These are phyloP conservation scores for Scheffersomyces quercinus DNA, from an alignment of 1,139 yeast species.

Conservation along the genomic window DNA sequence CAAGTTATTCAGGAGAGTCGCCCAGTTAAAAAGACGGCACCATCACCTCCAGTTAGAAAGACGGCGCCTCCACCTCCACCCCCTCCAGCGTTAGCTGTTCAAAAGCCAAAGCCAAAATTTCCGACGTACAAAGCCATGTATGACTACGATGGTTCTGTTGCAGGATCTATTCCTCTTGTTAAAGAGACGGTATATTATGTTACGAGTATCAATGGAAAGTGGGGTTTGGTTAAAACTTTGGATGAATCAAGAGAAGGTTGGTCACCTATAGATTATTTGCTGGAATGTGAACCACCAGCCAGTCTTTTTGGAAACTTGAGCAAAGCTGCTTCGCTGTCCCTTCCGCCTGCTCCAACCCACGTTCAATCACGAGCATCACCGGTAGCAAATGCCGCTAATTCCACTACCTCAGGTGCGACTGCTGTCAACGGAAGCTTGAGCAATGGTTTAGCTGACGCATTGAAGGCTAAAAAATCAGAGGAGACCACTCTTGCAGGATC, in stretches of 20 bases:
- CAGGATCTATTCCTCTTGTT: constrained; percentile 73
- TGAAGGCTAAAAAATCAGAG: constrained; percentile 65
- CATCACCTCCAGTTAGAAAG: constrained; percentile 39
- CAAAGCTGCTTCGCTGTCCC: constrained; percentile 37
- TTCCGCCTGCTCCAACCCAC: constrained; percentile 21
- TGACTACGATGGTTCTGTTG: constrained; percentile 85
- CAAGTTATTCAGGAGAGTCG: constrained; percentile 20
- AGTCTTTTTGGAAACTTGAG: constrained; percentile 18
- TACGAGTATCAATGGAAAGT: constrained; percentile 71
- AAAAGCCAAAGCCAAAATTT: constrained; percentile 57
- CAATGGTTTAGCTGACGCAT: constrained; percentile 72
- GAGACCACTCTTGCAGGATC: constrained; percentile 77
- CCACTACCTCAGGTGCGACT: constrained; percentile 8
- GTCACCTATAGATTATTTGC: constrained; percentile 93
- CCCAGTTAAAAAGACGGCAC: constrained; percentile 37
- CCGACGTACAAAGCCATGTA: constrained; percentile 87
- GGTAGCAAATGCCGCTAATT: constrained; percentile 8
- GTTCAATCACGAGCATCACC: constrained; percentile 11
- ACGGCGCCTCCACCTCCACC: constrained; percentile 59
- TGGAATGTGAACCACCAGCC: constrained; percentile 55
- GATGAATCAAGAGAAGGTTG: constrained; percentile 88
- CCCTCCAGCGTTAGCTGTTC: constrained; percentile 61
- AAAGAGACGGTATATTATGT: constrained; percentile 77
- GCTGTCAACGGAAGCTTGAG: constrained; percentile 40
- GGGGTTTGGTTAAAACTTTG: constrained; percentile 84